Conservation (phyloP, 257 asterid genomes). For the Solanum piurae region DNA sequence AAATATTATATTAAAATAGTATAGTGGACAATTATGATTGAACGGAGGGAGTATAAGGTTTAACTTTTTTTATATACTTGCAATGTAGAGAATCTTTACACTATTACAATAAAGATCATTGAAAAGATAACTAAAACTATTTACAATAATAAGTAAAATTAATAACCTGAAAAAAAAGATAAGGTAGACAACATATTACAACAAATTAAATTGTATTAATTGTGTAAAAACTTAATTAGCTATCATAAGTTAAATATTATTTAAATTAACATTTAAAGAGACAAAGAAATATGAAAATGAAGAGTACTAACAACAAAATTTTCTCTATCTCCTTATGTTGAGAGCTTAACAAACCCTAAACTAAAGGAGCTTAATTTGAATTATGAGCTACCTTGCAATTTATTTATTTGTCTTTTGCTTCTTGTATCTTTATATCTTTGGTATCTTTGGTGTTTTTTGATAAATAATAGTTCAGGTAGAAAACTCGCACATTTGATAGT, state of each 20-base stretch:
- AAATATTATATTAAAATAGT: no score
- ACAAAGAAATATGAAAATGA: no score
- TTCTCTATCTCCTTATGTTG: constrained; percentile 60
- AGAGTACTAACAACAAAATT: constrained; percentile 2
- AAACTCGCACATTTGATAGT: no score
- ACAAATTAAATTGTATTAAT: not conserved
- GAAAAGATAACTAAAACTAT: not conserved
- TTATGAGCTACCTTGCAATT: constrained; percentile 20
- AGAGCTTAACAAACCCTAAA: constrained; percentile 44
- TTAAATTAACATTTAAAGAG: not conserved
- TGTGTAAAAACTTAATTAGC: not conserved
- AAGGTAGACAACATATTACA: not conserved
- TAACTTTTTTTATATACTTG: not conserved
- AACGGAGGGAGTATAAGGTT: not conserved
- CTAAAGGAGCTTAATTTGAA: constrained; percentile 31
- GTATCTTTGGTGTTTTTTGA: not conserved
- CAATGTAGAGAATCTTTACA: not conserved
- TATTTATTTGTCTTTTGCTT: not conserved
- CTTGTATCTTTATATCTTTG: not conserved
- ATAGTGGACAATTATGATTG: no score
- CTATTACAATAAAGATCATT: not conserved
- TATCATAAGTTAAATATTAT: not conserved
- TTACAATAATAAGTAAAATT: not conserved
- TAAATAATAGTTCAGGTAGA: no score
- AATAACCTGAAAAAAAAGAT: not conserved